Evolutionary conservation across 23 red algal genomes (phyloP).

Genomic region (Pyropia yezoensis): DNA sequence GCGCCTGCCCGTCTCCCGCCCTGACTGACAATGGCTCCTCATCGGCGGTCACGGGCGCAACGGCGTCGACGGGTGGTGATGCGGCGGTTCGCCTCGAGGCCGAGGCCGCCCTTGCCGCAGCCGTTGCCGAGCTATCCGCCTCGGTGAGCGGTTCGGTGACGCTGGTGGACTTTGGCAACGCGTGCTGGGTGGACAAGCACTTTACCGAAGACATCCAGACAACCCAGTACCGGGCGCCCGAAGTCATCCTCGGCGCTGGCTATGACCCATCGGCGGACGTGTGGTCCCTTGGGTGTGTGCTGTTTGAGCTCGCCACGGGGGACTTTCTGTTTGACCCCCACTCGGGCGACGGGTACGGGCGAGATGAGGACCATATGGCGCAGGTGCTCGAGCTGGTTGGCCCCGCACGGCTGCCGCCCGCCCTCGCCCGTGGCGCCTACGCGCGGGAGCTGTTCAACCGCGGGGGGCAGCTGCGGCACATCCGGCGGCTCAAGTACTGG

Average conservation of each 20-base stretch:
- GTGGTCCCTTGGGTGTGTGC: conserved; percentile 85
- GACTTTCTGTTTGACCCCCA: conserved; percentile 98
- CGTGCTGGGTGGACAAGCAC: conserved; percentile 91
- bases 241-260: conserved; percentile 84
- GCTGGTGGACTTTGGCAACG: conserved; percentile 95
- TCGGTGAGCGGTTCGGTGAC: conserved; percentile 41
- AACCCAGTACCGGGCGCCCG: conserved; percentile 85
- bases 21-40: no score
- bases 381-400: conserved; percentile 89
- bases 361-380: conserved; percentile 95
- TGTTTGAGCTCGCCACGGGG: conserved; percentile 97
- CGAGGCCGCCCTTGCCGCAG: no score
- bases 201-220: conserved; percentile 98
- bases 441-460: conserved; percentile 58
- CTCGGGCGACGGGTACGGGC: conserved; percentile 52
- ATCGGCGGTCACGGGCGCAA: no score
- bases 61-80: no score
- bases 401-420: conserved; percentile 37
- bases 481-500: conserved; percentile 52
- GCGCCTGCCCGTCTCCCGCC: no score
- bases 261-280: conserved; percentile 91
- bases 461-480: conserved; percentile 55
- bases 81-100: no score
- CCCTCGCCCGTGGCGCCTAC: conserved; percentile 62
- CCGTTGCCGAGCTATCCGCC: no score